Percentiles rank a stretch among this genome's conserved stretches.
Evolutionary conservation across 2,329 filamentous ascomycete genomes (phyloP).

Genomic region (Fusarium globosum): DNA sequence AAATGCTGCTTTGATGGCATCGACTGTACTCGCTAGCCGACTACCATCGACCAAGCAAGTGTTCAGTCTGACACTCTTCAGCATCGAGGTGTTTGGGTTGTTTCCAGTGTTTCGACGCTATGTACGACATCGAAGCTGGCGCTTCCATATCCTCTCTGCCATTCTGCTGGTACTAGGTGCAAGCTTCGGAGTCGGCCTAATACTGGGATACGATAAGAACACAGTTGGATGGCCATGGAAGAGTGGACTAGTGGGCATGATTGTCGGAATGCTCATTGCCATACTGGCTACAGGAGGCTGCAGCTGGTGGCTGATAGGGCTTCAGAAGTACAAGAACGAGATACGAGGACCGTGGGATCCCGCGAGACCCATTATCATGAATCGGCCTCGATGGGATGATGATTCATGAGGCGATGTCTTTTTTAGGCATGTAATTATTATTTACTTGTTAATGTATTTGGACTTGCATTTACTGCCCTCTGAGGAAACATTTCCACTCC

Average conservation of each 20-base stretch:
- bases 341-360: slow-evolving; percentile 99
- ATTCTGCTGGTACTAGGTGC: slow-evolving; percentile 81
- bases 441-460: neutral
- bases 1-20: slow-evolving; percentile 96
- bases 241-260: slow-evolving; percentile 74
- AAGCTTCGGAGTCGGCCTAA: slow-evolving; percentile 78
- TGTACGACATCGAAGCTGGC: slow-evolving; percentile 83
- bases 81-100: slow-evolving; percentile 95
- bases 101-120: slow-evolving; percentile 98
- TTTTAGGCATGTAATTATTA: slow-evolving; percentile 9
- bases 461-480: neutral
- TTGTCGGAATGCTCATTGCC: slow-evolving; percentile 79
- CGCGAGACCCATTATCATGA: slow-evolving; percentile 86
- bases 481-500: neutral
- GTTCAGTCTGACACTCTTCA: slow-evolving; percentile 94
- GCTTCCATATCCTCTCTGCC: slow-evolving; percentile 82
- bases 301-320: slow-evolving; percentile 96
- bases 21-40: slow-evolving; percentile 90
- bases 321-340: slow-evolving; percentile 99
- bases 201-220: slow-evolving; percentile 59
- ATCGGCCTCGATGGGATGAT: slow-evolving; percentile 65
- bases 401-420: slow-evolving; percentile 36
- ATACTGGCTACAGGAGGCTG: slow-evolving; percentile 89
- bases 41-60: slow-evolving; percentile 92
- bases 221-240: slow-evolving; percentile 61